A percentile compares a stretch with the other conserved stretches of the same genome.
phyloP scores from a whole-genome alignment of 1,139 yeast genomes.

The Keqinozyma sinolaborantium region DNA sequence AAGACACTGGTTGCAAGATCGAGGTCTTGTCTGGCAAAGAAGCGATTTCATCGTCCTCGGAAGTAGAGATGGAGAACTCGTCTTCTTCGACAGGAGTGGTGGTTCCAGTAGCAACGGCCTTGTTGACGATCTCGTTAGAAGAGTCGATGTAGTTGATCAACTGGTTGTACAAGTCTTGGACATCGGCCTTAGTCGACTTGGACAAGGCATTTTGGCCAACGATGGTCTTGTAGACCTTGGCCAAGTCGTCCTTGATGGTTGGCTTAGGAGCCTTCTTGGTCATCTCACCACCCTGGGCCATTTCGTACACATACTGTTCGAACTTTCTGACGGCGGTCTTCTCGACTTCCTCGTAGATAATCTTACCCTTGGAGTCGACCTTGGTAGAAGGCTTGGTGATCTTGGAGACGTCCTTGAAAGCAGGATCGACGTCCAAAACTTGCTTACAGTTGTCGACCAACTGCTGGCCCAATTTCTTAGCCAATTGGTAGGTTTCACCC shows the following conservation, averaged over 20 bases:
- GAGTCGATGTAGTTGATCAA: constrained; percentile 70
- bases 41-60: constrained; percentile 73
- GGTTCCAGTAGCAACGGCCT: constrained; percentile 31
- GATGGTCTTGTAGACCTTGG: constrained; percentile 79
- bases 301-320: constrained; percentile 92
- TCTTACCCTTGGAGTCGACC: constrained; percentile 84
- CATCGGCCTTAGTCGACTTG: constrained; percentile 64
- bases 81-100: constrained; percentile 41
- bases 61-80: constrained; percentile 22
- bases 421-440: constrained; percentile 78
- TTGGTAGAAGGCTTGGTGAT: constrained; percentile 95
- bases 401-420: constrained; percentile 87
- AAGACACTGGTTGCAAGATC: constrained; percentile 70
- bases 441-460: constrained; percentile 94
- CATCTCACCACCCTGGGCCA: constrained; percentile 92
- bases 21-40: constrained; percentile 73
- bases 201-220: constrained; percentile 64
- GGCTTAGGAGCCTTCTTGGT: constrained; percentile 62
- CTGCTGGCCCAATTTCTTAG: constrained; percentile 86
- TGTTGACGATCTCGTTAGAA: constrained; percentile 60
- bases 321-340: constrained; percentile 91
- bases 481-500: constrained; percentile 87
- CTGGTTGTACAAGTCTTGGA: constrained; percentile 77
- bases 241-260: constrained; percentile 79
- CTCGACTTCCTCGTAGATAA: constrained; percentile 77